phyloP scores from a whole-genome alignment of 768 basidiomycete genomes.

The Hortiboletus flavorubellus region DNA sequence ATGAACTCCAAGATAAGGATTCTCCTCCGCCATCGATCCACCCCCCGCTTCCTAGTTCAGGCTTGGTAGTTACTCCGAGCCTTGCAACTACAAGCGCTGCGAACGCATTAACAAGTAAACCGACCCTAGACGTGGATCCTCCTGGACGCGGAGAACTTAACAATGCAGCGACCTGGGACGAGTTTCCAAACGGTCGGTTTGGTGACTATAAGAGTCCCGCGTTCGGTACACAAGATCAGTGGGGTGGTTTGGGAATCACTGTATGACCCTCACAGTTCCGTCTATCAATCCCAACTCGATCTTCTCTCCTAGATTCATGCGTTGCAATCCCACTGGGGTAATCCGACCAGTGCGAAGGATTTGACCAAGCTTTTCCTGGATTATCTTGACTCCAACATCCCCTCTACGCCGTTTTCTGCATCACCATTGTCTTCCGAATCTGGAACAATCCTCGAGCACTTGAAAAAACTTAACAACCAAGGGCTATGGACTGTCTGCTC shows the following conservation, averaged over 20 bases:
- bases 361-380: slow-evolving; percentile 76
- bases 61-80: slow-evolving; percentile 58
- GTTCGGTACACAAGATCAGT: slow-evolving; percentile 76
- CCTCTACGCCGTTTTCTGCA: slow-evolving; percentile 86
- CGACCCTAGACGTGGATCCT: slow-evolving; percentile 51
- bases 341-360: slow-evolving; percentile 56
- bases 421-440: slow-evolving; percentile 82
- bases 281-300: background rate
- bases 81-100: slow-evolving; percentile 64
- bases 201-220: slow-evolving; percentile 98
- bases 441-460: slow-evolving; percentile 67
- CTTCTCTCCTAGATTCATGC: slow-evolving; percentile 48
- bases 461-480: slow-evolving; percentile 69
- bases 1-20: slow-evolving; percentile 34
- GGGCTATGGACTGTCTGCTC: slow-evolving; percentile 98
- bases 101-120: slow-evolving; percentile 47
- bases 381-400: slow-evolving; percentile 70
- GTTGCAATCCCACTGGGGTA: slow-evolving; percentile 71
- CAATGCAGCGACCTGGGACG: slow-evolving; percentile 82
- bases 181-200: slow-evolving; percentile 98
- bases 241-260: slow-evolving; percentile 66
- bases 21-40: slow-evolving; percentile 33
- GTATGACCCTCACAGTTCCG: slow-evolving; percentile 33
- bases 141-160: slow-evolving; percentile 69
- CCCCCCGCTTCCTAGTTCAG: slow-evolving; percentile 27